Evolutionary conservation across 1,139 yeast species (phyloP).

Genomic region (Yueomyces sp.): DNA sequence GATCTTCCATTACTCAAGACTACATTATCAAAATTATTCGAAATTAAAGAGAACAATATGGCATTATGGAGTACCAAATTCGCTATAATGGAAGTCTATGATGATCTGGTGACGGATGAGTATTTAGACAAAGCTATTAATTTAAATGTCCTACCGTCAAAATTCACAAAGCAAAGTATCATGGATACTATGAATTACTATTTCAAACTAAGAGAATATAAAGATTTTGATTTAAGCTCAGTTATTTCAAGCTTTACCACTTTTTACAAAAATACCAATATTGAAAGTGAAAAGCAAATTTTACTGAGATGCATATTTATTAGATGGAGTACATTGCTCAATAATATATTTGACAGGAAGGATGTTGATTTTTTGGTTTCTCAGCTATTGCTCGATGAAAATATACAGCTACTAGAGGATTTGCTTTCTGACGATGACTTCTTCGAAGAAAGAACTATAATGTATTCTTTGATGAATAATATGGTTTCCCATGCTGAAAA

Average conservation of each 20-base stretch:
- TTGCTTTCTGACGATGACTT: constrained; percentile 17
- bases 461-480: constrained; percentile 16
- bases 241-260: constrained; percentile 23
- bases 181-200: constrained; percentile 27
- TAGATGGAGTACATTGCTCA: constrained; percentile 48
- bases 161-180: constrained; percentile 2
- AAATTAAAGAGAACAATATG: constrained; percentile 7
- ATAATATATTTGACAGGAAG: constrained; percentile 23
- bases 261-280: constrained; percentile 10
- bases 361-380: constrained; percentile 8
- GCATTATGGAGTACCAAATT: constrained; percentile 36
- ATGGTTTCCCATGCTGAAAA: constrained; percentile 6
- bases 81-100: constrained; percentile 37
- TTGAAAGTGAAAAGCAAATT: neutral
- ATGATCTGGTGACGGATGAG: constrained; percentile 25
- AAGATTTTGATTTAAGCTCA: constrained; percentile 18
- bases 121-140: constrained; percentile 5
- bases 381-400: constrained; percentile 6
- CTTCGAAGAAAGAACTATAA: constrained; percentile 34
- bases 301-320: constrained; percentile 25
- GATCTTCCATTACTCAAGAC: constrained; percentile 16
- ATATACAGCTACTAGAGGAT: constrained; percentile 8
- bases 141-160: constrained; percentile 1
- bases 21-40: constrained; percentile 15
- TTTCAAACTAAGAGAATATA: constrained; percentile 39